phyloP scores from a whole-genome alignment of 2,329 filamentous ascomycete genomes.

The Teratosphaeria viscida region DNA sequence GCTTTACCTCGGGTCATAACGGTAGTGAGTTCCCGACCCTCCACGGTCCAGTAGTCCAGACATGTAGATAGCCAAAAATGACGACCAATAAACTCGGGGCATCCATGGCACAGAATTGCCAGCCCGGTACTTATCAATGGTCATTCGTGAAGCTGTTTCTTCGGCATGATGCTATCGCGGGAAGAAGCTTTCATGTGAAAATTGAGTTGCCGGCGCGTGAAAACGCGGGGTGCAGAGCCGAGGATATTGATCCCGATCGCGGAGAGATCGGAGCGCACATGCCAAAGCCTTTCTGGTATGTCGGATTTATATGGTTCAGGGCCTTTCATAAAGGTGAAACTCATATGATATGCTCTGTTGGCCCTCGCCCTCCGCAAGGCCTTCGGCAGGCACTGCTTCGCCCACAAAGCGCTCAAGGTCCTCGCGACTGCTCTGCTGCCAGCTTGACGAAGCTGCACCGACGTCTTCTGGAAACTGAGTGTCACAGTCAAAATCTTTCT shows the following conservation, averaged over 20 bases:
- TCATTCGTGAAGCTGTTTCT: neutral
- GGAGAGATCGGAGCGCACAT: neutral
- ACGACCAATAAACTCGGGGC: neutral
- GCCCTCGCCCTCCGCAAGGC: slow-evolving; percentile 50
- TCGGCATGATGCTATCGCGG: neutral
- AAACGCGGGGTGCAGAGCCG: neutral
- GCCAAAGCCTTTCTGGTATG: neutral
- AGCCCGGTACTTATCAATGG: neutral
- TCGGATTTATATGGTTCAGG: neutral
- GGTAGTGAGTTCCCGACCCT: neutral
- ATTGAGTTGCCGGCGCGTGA: neutral
- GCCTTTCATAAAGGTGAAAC: slow-evolving; percentile 23
- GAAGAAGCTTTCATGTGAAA: neutral
- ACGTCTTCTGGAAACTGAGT: slow-evolving; percentile 59
- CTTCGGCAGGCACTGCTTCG: slow-evolving; percentile 47
- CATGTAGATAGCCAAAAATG: neutral
- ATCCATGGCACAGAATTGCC: neutral
- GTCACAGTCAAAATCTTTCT: slow-evolving; percentile 64
- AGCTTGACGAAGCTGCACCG: slow-evolving; percentile 31
- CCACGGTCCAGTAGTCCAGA: neutral
- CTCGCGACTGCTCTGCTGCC: slow-evolving; percentile 43
- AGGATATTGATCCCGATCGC: neutral
- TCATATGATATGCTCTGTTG: slow-evolving; percentile 18
- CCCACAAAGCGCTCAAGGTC: slow-evolving; percentile 56
- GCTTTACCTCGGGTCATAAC: slow-evolving; percentile 3